Conservation (phyloP, 345 rosid genomes). For the Lepidium aucheri region DNA sequence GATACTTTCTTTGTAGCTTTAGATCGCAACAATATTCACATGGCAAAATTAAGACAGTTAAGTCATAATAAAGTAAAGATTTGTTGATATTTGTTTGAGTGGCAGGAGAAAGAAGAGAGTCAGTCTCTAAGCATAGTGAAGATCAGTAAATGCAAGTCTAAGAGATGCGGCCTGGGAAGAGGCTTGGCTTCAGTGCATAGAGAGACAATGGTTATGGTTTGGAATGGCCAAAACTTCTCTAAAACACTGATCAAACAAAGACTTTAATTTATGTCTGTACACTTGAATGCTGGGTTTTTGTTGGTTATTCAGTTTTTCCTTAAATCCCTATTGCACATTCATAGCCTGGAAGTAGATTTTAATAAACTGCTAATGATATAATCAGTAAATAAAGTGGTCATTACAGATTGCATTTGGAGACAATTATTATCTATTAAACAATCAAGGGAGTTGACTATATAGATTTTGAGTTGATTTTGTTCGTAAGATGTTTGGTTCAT, state of each 20-base stretch:
- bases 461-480: neutral
- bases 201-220: conserved; percentile 45
- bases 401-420: neutral
- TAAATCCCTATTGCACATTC: neutral
- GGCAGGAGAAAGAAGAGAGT: conserved; percentile 24
- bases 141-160: conserved; percentile 54
- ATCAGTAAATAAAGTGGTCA: neutral
- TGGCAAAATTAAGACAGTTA: neutral
- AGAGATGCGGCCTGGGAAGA: conserved; percentile 27
- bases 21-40: neutral
- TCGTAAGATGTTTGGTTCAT: neutral
- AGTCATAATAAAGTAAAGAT: neutral
- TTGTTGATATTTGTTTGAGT: neutral
- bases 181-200: conserved; percentile 34
- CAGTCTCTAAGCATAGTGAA: conserved; percentile 37
- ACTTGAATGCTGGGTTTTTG: too few species aligned
- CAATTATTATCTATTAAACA: neutral
- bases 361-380: neutral
- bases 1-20: neutral
- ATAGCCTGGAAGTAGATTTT: neutral
- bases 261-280: too few species aligned
- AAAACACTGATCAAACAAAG: conserved; percentile 56
- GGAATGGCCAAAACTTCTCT: conserved; percentile 36
- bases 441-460: neutral
- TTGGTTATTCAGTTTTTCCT: neutral